A percentile compares a stretch with the other conserved stretches of the same genome.
phyloP scores from a whole-genome alignment of 73 alveolate species.

The Symbiodinium pilosum region DNA sequence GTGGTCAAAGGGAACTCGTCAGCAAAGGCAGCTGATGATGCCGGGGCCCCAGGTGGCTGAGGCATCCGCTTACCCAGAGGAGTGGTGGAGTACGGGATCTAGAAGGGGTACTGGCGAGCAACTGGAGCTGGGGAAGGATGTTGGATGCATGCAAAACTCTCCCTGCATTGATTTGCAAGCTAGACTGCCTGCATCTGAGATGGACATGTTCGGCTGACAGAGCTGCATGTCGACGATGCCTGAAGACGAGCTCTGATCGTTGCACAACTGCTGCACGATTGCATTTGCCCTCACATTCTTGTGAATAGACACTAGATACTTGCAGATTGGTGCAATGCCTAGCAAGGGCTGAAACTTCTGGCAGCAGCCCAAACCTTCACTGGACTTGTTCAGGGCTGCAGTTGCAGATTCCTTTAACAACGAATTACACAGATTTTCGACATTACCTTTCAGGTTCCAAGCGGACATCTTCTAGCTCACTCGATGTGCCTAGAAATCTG shows the following conservation, averaged over 20 bases:
- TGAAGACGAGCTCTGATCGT: not conserved
- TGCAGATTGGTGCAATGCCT: not conserved
- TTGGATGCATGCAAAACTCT: too few relatives aligned
- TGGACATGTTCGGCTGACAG: slow-evolving; percentile 27
- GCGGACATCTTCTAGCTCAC: not conserved
- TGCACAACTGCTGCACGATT: not conserved
- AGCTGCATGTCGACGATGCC: not conserved
- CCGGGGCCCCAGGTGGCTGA: not conserved
- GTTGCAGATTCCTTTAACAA: not conserved
- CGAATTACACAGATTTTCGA: not conserved
- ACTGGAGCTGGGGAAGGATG: too few relatives aligned
- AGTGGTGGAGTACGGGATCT: too few relatives aligned
- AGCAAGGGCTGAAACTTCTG: not conserved
- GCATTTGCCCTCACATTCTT: too few relatives aligned
- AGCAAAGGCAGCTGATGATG: not conserved
- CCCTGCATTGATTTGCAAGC: too few relatives aligned
- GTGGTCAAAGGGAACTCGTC: not conserved
- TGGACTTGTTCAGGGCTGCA: slow-evolving; percentile 8
- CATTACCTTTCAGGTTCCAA: not conserved
- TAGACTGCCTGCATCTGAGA: not conserved
- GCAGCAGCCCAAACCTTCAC: not conserved
- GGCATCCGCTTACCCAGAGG: not conserved
- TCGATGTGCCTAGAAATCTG: not conserved
- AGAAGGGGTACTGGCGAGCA: too few relatives aligned
- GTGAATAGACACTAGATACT: not conserved